Percentiles rank a stretch among this genome's conserved stretches.
Evolutionary conservation across 352 stramenopile genomes (phyloP).

Genomic region (Phytophthora sojae): DNA sequence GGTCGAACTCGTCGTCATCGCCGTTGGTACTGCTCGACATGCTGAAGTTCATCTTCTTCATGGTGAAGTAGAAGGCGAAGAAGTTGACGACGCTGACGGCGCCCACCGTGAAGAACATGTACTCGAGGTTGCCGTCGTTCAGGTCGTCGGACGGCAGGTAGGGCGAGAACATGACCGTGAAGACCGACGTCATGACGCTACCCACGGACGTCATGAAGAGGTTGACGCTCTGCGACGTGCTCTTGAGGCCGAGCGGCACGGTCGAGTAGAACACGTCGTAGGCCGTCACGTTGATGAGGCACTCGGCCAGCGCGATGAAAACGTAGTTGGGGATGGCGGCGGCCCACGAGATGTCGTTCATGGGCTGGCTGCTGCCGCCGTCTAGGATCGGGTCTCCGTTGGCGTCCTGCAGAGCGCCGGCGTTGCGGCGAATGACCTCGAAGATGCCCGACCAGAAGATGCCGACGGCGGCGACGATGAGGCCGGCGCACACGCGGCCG

Average conservation of each 20-base stretch:
- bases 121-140: constrained; percentile 72
- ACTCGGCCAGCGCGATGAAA: constrained; percentile 64
- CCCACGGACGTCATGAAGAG: constrained; percentile 68
- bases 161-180: constrained; percentile 59
- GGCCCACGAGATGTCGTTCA: constrained; percentile 68
- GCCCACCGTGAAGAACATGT: constrained; percentile 74
- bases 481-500: constrained; percentile 35
- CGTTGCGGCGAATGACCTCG: constrained; percentile 57
- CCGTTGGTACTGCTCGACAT: constrained; percentile 29
- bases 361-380: constrained; percentile 47
- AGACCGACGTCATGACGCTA: constrained; percentile 47
- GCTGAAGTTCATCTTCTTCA: constrained; percentile 71
- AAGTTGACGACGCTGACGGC: constrained; percentile 62
- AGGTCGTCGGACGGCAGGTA: constrained; percentile 61
- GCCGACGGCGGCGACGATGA: constrained; percentile 32
- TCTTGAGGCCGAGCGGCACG: constrained; percentile 65
- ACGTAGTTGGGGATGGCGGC: constrained; percentile 10
- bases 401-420: constrained; percentile 39
- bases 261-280: constrained; percentile 70
- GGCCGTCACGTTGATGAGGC: constrained; percentile 67
- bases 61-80: constrained; percentile 54
- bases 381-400: constrained; percentile 47
- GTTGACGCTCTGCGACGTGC: constrained; percentile 63
- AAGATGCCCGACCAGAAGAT: constrained; percentile 54
- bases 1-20: constrained; percentile 11